Evolutionary conservation across 1,139 yeast species (phyloP).

Genomic region (Diutina sp.): DNA sequence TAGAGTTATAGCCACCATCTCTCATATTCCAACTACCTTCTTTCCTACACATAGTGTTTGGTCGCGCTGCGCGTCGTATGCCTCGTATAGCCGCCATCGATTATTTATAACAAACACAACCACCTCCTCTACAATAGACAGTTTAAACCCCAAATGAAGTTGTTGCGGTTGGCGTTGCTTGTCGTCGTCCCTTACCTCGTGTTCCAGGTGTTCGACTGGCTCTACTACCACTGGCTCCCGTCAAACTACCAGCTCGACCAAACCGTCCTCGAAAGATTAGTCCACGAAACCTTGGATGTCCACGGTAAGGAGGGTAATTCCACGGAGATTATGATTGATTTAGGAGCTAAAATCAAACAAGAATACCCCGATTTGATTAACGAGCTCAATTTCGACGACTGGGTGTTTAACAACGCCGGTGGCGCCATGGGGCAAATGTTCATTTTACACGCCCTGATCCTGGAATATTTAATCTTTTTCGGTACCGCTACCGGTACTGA

Average conservation of each 20-base stretch:
- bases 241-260: slow-evolving; percentile 46
- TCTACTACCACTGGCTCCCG: slow-evolving; percentile 45
- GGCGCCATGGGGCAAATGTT: slow-evolving; percentile 99
- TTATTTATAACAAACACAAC: neutral
- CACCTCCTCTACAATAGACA: too few relatives aligned
- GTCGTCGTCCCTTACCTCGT: neutral
- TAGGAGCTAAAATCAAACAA: slow-evolving; percentile 45
- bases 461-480: slow-evolving; percentile 66
- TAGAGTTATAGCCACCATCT: too few relatives aligned
- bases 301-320: slow-evolving; percentile 44
- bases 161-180: neutral
- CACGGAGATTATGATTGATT: slow-evolving; percentile 45
- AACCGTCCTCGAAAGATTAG: slow-evolving; percentile 31
- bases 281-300: slow-evolving; percentile 36
- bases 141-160: too few relatives aligned
- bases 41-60: neutral
- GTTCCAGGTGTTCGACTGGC: neutral
- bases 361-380: slow-evolving; percentile 49
- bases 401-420: slow-evolving; percentile 97
- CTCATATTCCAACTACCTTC: too few relatives aligned
- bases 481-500: slow-evolving; percentile 63
- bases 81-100: neutral
- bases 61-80: neutral
- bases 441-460: slow-evolving; percentile 87
- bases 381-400: slow-evolving; percentile 53